Conservation (phyloP, 2,329 filamentous ascomycete genomes). For the Clathrospora elynae region DNA sequence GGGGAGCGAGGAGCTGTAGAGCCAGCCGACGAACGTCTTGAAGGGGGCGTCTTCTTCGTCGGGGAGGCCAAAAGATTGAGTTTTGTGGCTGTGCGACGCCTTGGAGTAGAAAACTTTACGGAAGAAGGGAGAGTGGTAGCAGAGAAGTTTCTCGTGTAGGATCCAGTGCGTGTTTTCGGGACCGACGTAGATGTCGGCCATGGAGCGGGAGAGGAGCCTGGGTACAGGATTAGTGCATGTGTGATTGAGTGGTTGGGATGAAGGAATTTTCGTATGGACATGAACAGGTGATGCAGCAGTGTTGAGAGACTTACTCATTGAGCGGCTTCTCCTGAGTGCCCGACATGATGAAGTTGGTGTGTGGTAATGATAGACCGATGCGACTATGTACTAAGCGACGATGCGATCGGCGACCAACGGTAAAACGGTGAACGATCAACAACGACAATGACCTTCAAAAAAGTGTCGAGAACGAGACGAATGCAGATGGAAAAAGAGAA, state of each 20-base stretch:
- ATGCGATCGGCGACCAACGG: no score
- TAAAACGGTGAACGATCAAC: no score
- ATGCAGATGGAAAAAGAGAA: not conserved
- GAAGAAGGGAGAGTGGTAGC: constrained; percentile 61
- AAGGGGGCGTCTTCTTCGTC: constrained; percentile 59
- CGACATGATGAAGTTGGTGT: no score
- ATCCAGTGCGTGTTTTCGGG: constrained; percentile 60
- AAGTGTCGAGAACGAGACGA: no score
- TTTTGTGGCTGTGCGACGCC: constrained; percentile 26
- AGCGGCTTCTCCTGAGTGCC: constrained; percentile 39
- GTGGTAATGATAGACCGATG: no score
- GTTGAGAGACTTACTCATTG: constrained; percentile 37
- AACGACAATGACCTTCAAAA: no score
- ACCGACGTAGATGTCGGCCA: constrained; percentile 63
- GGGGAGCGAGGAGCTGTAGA: constrained; percentile 57
- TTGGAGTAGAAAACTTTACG: constrained; percentile 57
- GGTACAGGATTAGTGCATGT: not conserved
- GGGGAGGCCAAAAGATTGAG: constrained; percentile 55
- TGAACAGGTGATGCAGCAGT: not conserved
- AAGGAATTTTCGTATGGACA: not conserved
- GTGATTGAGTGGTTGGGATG: not conserved
- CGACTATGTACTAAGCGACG: no score
- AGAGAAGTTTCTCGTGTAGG: constrained; percentile 62
- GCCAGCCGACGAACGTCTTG: constrained; percentile 59
- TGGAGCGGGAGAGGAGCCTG: constrained; percentile 59